A percentile compares a stretch with the other conserved stretches of the same genome.
Conservation (phyloP, 257 asterid genomes). For the Agastache rugosa region DNA sequence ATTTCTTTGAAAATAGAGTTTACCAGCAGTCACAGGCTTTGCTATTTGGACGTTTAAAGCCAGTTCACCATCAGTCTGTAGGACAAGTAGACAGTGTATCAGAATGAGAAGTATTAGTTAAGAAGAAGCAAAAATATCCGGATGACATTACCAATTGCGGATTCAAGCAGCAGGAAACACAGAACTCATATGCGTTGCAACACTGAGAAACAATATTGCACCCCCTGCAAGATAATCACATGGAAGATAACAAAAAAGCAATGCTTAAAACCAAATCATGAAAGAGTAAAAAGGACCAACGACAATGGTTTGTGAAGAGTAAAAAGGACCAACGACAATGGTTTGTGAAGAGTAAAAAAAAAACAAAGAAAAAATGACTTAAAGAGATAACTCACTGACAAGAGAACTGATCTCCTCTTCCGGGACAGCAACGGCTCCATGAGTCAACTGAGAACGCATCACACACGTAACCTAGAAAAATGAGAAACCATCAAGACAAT, state of each 20-base stretch:
- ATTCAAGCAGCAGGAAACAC: constrained; percentile 97
- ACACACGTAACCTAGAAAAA: constrained; percentile 79
- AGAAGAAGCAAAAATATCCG: not conserved
- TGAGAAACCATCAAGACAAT: constrained; percentile 25
- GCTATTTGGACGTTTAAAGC: constrained; percentile 70
- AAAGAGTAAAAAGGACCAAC: constrained; percentile 26
- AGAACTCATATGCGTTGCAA: constrained; percentile 87
- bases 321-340: not conserved
- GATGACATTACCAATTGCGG: constrained; percentile 65
- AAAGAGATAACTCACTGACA: constrained; percentile 81
- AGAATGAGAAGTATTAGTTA: constrained; percentile 27
- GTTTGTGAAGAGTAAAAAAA: too few relatives aligned
- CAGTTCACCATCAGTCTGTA: constrained; percentile 59
- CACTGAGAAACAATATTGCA: constrained; percentile 82
- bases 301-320: not conserved
- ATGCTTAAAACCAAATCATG: constrained; percentile 4
- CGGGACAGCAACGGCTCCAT: constrained; percentile 69
- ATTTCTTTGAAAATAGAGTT: constrained; percentile 16
- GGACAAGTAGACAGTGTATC: constrained; percentile 29
- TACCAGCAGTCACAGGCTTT: constrained; percentile 85
- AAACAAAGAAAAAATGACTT: constrained; percentile 22
- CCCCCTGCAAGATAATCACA: constrained; percentile 58
- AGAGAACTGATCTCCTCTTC: constrained; percentile 70
- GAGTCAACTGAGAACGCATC: constrained; percentile 78
- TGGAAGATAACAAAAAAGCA: constrained; percentile 23